Evolutionary conservation across 257 asterid species (phyloP).

Genomic region (Petunia secreta): DNA sequence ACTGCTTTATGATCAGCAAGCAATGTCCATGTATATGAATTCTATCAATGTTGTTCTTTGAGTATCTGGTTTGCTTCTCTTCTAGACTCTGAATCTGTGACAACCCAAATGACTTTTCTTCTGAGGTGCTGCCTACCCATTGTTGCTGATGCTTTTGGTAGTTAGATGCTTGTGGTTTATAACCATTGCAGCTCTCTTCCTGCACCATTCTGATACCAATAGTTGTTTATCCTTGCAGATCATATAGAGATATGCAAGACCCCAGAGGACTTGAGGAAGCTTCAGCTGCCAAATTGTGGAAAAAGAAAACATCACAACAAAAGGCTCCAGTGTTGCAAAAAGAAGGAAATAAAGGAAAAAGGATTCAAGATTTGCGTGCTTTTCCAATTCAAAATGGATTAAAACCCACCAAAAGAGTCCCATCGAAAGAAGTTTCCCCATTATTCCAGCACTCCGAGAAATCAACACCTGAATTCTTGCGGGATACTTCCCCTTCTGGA

Average conservation of each 20-base stretch:
- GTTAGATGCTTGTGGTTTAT: neutral
- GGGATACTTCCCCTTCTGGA: constrained; percentile 55
- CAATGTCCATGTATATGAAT: neutral
- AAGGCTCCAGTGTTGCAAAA: constrained; percentile 42
- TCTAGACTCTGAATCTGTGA: neutral
- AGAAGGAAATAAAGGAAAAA: constrained; percentile 45
- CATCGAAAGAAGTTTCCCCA: constrained; percentile 36
- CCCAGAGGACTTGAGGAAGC: constrained; percentile 49
- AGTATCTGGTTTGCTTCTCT: neutral
- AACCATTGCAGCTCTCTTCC: neutral
- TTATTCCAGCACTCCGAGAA: constrained; percentile 41
- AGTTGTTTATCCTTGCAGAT: constrained; percentile 20
- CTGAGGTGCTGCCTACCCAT: neutral
- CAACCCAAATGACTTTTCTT: constrained; percentile 10
- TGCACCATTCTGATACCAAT: neutral
- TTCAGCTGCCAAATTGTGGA: constrained; percentile 51
- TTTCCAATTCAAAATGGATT: constrained; percentile 44
- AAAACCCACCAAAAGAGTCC: constrained; percentile 53
- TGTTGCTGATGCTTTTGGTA: constrained; percentile 1
- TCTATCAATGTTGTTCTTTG: neutral
- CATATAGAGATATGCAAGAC: constrained; percentile 50
- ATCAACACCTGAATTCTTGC: constrained; percentile 45
- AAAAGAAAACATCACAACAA: constrained; percentile 54
- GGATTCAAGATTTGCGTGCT: constrained; percentile 36
- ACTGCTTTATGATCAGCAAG: neutral